Base-by-base conservation (phyloP, 2,329 filamentous ascomycete species). In the Ophiostoma ips region DNA sequence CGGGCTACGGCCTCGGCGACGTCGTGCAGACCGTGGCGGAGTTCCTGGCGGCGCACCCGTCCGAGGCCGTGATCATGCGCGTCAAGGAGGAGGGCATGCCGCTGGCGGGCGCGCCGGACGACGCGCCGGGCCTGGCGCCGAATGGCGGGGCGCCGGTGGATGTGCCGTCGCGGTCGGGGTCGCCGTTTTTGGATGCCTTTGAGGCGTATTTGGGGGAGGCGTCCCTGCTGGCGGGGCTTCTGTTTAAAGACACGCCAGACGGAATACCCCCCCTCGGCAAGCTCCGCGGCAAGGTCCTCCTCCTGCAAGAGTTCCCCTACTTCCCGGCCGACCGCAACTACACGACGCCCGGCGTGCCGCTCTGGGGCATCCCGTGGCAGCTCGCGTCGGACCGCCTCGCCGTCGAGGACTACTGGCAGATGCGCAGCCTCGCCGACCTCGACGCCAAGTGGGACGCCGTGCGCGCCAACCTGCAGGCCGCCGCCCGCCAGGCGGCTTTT, bases 31-130 rank as follows among this genome's bases (percentile, higher is more conserved):
- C 61, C n/a, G 60, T 74, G 50, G 68, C 68, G 40, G 58, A 53
- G n/a, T 76, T 75, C 54, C 62, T 75, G 18, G 65, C 68, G 6
- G 58, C 52, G 3, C 60, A 72, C 54, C 71, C 72, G 0, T 63
- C 63, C 12, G 70, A 73, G 58, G 61, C 68, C n/a, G 60, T 75
- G 50, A 53, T 75, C 46, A 64, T 75, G 67, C 70, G 72, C 1
- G 62, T 75, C 50, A 73, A 73, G 60, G 65, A 73, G 46, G 72
- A 75, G 54, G 67, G 64, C 11, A 45, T 52, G 3, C 65, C 67
- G 8, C 53, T 71, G 31, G 61, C 49, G 18, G 53, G 52, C 2
- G 24, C 50, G 3, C 46, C 48, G 3, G 36, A 36, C n/a, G 55
- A 52, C 16, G 30, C 43, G 35, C 50, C 54, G 5, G 55, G 54